Evolutionary conservation across 805 yeast species (phyloP), one percentile per base, ranked within the genome.

Genomic region (Starmerella scarabaei): DNA sequence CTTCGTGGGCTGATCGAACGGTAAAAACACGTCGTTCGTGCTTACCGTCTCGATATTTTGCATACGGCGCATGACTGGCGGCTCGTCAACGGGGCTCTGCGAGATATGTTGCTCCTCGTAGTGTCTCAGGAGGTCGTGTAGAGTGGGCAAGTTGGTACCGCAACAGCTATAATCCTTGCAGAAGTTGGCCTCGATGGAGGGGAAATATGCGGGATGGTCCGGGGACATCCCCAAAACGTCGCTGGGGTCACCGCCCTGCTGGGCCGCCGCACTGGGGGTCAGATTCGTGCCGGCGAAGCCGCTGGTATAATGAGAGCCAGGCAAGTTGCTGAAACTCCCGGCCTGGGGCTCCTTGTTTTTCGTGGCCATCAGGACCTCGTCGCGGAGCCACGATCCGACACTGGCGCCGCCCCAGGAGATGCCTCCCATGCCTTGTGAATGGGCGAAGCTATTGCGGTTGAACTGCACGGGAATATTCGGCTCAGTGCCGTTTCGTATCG

Each of bases 351-450:
- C 20, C 35, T 33, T 32, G 20, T 51, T 43, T 40, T 42, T 35
- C 30, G 52, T 50, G 41, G 55, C 53, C 42, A 55, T 48, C 53
- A 58, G 48, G 35, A 57, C 60, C 59, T 88, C 98, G 59, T 88
- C 97, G 56, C 85, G 80, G 19, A 88, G 66, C 98, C 98, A 88
- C 14, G 91, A 77, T 12, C 96, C 96, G 23, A 88, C 85, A 21
- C 93, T 80, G 42, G 86, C 75, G 3, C 94, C 85, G 18, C 97
- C 97, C 95, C 96, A 88, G 7, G 93, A 79, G 26, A 88, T 81
- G 35, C 97, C 98, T 33, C 97, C 97, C 78, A 91, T 82, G 9
- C 97, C 97, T 58, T 84, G 94, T 2, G 94, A 80, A 58, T 88
- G 97, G 23, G 96, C 95, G 43, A 91, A 75, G 42, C 86, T 76